phyloP scores from a whole-genome alignment of 805 yeast genomes.

The Yamadazyma akitaensis region DNA sequence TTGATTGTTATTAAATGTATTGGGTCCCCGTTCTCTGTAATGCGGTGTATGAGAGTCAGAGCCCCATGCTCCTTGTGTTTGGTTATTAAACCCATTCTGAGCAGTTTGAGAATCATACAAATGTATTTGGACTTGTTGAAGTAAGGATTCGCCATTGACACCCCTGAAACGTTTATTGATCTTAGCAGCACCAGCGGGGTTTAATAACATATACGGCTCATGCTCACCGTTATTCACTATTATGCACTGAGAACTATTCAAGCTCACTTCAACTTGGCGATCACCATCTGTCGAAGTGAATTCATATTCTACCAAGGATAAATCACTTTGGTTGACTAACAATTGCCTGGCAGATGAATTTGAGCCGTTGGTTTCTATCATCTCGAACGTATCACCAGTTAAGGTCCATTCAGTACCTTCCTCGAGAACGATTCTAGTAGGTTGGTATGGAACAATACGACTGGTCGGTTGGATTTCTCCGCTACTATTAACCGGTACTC shows the following conservation, averaged over 20 bases:
- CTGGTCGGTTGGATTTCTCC: background rate
- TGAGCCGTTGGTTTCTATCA: slow-evolving; percentile 11
- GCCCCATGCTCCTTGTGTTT: background rate
- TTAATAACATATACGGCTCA: slow-evolving; percentile 38
- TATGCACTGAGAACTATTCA: slow-evolving; percentile 42
- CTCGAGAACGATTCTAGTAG: slow-evolving; percentile 20
- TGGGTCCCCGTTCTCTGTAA: too few relatives aligned
- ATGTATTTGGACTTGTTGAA: slow-evolving; percentile 26
- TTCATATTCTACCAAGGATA: slow-evolving; percentile 24
- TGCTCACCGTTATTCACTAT: slow-evolving; percentile 30
- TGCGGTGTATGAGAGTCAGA: too few relatives aligned
- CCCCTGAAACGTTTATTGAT: slow-evolving; percentile 15
- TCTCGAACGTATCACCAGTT: slow-evolving; percentile 24
- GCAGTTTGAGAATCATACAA: slow-evolving; percentile 2
- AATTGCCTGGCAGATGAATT: slow-evolving; percentile 11
- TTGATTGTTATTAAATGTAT: too few relatives aligned
- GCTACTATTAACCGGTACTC: background rate
- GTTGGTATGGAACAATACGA: slow-evolving; percentile 13
- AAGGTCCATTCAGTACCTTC: slow-evolving; percentile 23
- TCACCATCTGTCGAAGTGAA: slow-evolving; percentile 18
- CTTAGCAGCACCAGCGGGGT: slow-evolving; percentile 32
- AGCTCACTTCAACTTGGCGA: slow-evolving; percentile 13
- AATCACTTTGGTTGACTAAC: slow-evolving; percentile 27
- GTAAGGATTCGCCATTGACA: slow-evolving; percentile 14
- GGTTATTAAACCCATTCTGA: background rate